A percentile compares a stretch with the other conserved stretches of the same genome.
These are phyloP conservation scores for Heteromeles arbutifolia DNA, from an alignment of 306 rosid genomes.

Conservation along the genomic window DNA sequence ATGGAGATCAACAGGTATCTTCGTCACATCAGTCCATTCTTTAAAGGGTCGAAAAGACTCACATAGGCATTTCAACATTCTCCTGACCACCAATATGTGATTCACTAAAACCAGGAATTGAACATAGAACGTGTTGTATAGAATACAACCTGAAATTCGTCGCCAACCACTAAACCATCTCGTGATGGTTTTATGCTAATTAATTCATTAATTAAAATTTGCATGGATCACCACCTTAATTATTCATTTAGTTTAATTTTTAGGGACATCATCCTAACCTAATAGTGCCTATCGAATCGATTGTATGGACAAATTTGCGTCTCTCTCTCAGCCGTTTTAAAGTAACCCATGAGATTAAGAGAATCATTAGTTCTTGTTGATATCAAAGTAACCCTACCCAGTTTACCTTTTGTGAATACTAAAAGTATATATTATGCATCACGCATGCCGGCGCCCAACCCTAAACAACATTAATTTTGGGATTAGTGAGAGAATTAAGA, in stretches of 20 bases:
- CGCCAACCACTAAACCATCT: too few relatives aligned
- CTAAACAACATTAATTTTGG: background rate
- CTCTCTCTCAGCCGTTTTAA: too few relatives aligned
- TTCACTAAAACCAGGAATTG: too few relatives aligned
- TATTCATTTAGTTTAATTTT: background rate
- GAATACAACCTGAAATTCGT: too few relatives aligned
- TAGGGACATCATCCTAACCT: background rate
- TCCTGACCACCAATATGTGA: rapidly evolving
- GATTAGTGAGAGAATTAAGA: background rate
- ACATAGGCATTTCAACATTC: too few relatives aligned
- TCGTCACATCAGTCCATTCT: background rate
- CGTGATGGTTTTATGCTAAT: background rate
- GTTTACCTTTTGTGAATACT: background rate
- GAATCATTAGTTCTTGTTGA: background rate
- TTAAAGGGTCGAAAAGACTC: rapidly evolving
- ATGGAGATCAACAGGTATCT: rapidly evolving
- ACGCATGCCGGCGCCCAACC: background rate
- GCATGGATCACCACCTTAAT: background rate
- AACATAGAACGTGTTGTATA: too few relatives aligned
- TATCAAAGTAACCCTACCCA: background rate
- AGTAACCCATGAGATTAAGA: background rate
- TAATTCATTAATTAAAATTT: background rate
- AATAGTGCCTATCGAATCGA: background rate
- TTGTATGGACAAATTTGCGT: background rate
- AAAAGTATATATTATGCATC: background rate